Evolutionary conservation across 1,284 basidiomycete species (phyloP).

Genomic region (Fomitopsis pinicola): DNA sequence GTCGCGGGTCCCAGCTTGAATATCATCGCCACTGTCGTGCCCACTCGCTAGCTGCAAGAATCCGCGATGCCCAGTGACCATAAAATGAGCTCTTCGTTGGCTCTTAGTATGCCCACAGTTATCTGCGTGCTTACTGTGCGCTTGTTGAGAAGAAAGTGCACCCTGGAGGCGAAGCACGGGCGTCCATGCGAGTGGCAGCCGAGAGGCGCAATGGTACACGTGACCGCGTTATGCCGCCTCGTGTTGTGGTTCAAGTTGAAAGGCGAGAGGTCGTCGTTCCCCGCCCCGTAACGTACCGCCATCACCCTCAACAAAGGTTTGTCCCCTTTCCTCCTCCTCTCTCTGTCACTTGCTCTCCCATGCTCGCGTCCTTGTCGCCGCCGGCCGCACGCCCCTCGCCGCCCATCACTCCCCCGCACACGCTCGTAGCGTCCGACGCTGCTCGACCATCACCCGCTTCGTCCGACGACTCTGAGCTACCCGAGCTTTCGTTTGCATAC

Average conservation of each 20-base stretch:
- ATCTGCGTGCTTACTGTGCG: no score
- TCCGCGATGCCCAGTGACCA: no score
- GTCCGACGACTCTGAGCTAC: conserved; percentile 20
- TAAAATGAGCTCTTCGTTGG: no score
- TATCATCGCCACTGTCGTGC: no score
- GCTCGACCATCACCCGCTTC: conserved; percentile 12
- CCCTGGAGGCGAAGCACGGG: no score
- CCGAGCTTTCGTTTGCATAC: conserved; percentile 72
- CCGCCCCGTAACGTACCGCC: neutral
- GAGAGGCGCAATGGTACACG: neutral
- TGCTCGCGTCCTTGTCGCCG: conserved; percentile 1
- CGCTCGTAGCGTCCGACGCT: neutral
- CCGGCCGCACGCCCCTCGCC: neutral
- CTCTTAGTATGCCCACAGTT: no score
- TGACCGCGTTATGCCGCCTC: conserved; percentile 7
- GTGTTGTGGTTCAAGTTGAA: conserved; percentile 5
- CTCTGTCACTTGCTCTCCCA: neutral
- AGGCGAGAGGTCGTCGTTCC: neutral
- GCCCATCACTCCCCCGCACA: conserved; percentile 7
- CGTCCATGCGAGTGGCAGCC: no score
- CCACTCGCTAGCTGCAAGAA: no score
- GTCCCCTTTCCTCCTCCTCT: neutral
- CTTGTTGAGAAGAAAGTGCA: no score
- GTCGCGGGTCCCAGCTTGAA: no score
- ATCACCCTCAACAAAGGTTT: conserved; percentile 1